Conservation (phyloP, 1,284 basidiomycete species). For the Boletellus dicymbophilus region DNA sequence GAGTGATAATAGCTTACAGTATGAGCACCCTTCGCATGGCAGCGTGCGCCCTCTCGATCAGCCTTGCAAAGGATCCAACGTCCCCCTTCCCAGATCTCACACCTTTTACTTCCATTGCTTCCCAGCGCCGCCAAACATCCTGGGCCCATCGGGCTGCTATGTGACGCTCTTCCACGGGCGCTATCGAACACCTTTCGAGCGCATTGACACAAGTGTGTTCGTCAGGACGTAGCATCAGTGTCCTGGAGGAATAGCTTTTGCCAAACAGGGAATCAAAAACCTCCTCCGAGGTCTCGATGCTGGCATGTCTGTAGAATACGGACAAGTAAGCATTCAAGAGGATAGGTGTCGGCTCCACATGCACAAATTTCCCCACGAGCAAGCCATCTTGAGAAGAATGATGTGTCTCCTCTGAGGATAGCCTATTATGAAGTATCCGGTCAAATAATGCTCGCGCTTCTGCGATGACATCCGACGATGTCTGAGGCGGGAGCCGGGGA, state of each 20-base stretch:
- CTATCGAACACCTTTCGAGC: constrained; percentile 63
- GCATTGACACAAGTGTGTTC: constrained; percentile 63
- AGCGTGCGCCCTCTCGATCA: constrained; percentile 64
- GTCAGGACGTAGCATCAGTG: constrained; percentile 42
- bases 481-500: constrained; percentile 73
- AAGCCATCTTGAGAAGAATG: not conserved
- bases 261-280: constrained; percentile 52
- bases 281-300: constrained; percentile 48
- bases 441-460: constrained; percentile 77
- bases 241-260: not conserved
- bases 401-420: constrained; percentile 1
- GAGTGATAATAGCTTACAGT: constrained; percentile 41
- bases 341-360: constrained; percentile 60
- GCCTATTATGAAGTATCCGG: constrained; percentile 60
- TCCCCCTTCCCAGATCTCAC: constrained; percentile 25
- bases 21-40: constrained; percentile 65
- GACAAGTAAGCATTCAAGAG: constrained; percentile 86
- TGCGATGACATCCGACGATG: constrained; percentile 66
- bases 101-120: constrained; percentile 38
- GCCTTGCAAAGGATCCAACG: constrained; percentile 29
- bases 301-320: constrained; percentile 68
- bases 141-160: constrained; percentile 51
- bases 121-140: constrained; percentile 63
- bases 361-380: constrained; percentile 47
- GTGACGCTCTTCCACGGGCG: constrained; percentile 48